Evolutionary conservation across 78 protist species (phyloP).

Genomic region (Carpediemonas membranifera): DNA sequence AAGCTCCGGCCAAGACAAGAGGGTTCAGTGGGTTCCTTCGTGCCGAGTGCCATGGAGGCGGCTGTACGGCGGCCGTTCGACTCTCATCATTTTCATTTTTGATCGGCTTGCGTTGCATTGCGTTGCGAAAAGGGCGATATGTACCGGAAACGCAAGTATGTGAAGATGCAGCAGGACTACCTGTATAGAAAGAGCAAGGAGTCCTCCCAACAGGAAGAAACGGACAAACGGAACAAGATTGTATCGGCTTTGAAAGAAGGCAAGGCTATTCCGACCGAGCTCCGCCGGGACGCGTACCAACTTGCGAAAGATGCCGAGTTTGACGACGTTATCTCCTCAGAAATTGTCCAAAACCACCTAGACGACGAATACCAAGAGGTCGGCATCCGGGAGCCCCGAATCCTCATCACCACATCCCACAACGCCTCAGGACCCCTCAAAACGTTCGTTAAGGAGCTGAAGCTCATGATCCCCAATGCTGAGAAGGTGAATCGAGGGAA

Average conservation of each 20-base stretch:
- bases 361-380: conserved; percentile 96
- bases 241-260: conserved; percentile 37
- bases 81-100: no score
- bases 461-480: conserved; percentile 80
- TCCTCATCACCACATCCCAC: conserved; percentile 85
- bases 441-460: conserved; percentile 87
- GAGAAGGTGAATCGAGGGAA: conserved; percentile 83
- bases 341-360: conserved; percentile 6
- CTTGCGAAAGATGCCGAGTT: conserved; percentile 32
- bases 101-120: no score
- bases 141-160: background rate
- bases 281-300: conserved; percentile 39
- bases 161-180: conserved; percentile 73
- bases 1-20: no score
- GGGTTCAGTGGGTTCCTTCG: no score
- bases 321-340: conserved; percentile 34
- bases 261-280: conserved; percentile 67
- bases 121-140: no score
- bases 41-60: no score
- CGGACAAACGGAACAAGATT: background rate
- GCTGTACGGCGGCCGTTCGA: no score
- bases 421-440: conserved; percentile 71
- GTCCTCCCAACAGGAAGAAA: conserved; percentile 39
- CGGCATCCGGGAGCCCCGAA: conserved; percentile 81
- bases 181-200: conserved; percentile 66